Evolutionary conservation across 345 rosid species (phyloP).

Genomic region (Citrus mangshanensis): DNA sequence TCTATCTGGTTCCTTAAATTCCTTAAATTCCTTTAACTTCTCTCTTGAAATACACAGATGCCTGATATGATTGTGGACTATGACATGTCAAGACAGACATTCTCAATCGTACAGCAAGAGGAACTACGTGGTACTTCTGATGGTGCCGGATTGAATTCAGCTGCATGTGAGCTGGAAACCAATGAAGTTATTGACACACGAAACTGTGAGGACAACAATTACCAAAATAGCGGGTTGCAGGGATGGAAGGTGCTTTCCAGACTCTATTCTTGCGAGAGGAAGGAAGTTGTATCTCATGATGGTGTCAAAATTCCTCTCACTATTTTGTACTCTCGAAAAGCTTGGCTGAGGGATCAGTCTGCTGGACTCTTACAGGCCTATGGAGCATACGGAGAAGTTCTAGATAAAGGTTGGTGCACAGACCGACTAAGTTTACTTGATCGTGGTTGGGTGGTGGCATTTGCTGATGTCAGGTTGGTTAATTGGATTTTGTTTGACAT

Average conservation of each 20-base stretch:
- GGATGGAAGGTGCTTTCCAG: conserved; percentile 55
- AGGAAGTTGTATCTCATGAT: conserved; percentile 67
- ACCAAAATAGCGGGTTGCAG: conserved; percentile 18
- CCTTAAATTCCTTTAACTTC: background rate
- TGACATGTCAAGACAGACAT: conserved; percentile 54
- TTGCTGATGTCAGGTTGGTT: conserved; percentile 90
- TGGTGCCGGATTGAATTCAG: conserved; percentile 21
- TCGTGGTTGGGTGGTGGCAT: conserved; percentile 91
- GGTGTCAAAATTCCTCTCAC: conserved; percentile 78
- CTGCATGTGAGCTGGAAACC: conserved; percentile 23
- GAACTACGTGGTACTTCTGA: conserved; percentile 33
- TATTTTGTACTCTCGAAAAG: conserved; percentile 60
- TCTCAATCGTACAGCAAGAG: conserved; percentile 66
- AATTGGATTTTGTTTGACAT: background rate
- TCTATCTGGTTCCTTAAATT: background rate
- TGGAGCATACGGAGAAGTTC: conserved; percentile 88
- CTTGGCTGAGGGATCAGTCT: conserved; percentile 53
- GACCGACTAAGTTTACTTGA: conserved; percentile 79
- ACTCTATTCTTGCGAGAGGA: conserved; percentile 63
- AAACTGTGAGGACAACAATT: conserved; percentile 18
- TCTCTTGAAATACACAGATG: conserved; percentile 49
- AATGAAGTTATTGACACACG: conserved; percentile 2
- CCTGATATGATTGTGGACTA: conserved; percentile 85
- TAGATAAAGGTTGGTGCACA: conserved; percentile 78
- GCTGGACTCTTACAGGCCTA: conserved; percentile 78